Percentiles rank a stretch among this genome's conserved stretches.
phyloP scores from a whole-genome alignment of 352 stramenopile species.

The Thalassiosira exigua region DNA sequence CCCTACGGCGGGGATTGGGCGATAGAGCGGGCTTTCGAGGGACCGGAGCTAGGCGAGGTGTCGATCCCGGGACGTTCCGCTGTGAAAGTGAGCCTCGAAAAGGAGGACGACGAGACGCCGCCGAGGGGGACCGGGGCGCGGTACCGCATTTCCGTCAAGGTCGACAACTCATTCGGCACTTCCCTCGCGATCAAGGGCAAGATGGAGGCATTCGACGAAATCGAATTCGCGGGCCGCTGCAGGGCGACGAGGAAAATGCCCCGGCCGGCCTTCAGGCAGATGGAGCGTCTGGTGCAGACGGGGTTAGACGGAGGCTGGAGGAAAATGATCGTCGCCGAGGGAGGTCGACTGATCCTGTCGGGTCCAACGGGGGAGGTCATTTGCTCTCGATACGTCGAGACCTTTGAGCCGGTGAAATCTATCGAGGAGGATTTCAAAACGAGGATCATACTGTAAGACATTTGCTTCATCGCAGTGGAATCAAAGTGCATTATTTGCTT shows the following conservation, averaged over 20 bases:
- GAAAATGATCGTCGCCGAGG: conserved; percentile 41
- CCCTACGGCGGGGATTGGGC: conserved; percentile 39
- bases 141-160: conserved; percentile 34
- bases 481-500: too few species aligned
- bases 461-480: too few species aligned
- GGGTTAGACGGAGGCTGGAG: conserved; percentile 9
- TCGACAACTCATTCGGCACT: conserved; percentile 32
- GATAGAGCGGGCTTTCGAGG: conserved; percentile 25
- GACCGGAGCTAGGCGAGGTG: conserved; percentile 37
- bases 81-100: conserved; percentile 31
- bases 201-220: conserved; percentile 44
- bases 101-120: neutral
- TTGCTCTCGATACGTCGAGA: conserved; percentile 24
- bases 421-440: neutral
- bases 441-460: too few species aligned
- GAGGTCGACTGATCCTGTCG: conserved; percentile 41
- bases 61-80: conserved; percentile 12
- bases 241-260: conserved; percentile 54
- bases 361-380: conserved; percentile 31
- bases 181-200: conserved; percentile 21
- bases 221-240: conserved; percentile 19
- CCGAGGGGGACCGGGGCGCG: neutral
- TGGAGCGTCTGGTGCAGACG: conserved; percentile 52
- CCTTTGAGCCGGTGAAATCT: neutral
- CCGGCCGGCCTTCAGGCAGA: conserved; percentile 30